These are phyloP conservation scores for Tolypocladium endophyticum DNA, from an alignment of 2,329 filamentous ascomycete genomes.

Conservation along the genomic window DNA sequence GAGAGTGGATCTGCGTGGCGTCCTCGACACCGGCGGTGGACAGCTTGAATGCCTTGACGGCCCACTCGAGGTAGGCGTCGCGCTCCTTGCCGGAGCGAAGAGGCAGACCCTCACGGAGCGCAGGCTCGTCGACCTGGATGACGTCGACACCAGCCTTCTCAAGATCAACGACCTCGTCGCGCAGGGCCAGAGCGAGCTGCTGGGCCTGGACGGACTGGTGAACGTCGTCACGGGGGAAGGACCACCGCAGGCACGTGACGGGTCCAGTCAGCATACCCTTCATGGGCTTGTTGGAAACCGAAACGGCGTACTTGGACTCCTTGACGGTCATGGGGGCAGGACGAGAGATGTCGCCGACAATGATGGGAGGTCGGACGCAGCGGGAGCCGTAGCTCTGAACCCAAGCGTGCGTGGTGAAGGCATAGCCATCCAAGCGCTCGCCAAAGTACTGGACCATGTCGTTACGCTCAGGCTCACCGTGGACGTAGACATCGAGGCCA, in stretches of 20 bases:
- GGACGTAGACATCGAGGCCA: slow-evolving; percentile 90
- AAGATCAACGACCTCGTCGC: slow-evolving; percentile 96
- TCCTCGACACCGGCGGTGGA: slow-evolving; percentile 88
- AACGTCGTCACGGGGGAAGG: slow-evolving; percentile 98
- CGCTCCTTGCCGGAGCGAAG: slow-evolving; percentile 90
- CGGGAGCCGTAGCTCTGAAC: slow-evolving; percentile 97
- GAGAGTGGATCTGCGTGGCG: slow-evolving; percentile 97
- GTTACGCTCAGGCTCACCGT: slow-evolving; percentile 99
- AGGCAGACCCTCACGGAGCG: slow-evolving; percentile 97
- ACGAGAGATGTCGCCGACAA: slow-evolving; percentile 96
- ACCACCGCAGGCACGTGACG: slow-evolving; percentile 98
- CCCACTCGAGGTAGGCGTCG: slow-evolving; percentile 94
- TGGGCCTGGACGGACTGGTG: slow-evolving; percentile 98
- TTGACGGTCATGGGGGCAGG: slow-evolving; percentile 98
- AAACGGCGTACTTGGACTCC: slow-evolving; percentile 98
- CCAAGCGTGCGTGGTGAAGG: slow-evolving; percentile 99
- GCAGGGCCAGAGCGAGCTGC: slow-evolving; percentile 95
- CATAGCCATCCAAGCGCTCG: slow-evolving; percentile 91
- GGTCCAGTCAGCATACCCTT: slow-evolving; percentile 99
- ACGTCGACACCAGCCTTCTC: slow-evolving; percentile 94
- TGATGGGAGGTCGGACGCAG: slow-evolving; percentile 95
- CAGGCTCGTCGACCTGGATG: slow-evolving; percentile 99
- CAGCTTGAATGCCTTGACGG: slow-evolving; percentile 95
- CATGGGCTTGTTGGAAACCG: slow-evolving; percentile 97
- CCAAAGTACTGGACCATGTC: slow-evolving; percentile 99